phyloP scores from a whole-genome alignment of 140 eudicot genomes.

The Erigeron philadelphicus region DNA sequence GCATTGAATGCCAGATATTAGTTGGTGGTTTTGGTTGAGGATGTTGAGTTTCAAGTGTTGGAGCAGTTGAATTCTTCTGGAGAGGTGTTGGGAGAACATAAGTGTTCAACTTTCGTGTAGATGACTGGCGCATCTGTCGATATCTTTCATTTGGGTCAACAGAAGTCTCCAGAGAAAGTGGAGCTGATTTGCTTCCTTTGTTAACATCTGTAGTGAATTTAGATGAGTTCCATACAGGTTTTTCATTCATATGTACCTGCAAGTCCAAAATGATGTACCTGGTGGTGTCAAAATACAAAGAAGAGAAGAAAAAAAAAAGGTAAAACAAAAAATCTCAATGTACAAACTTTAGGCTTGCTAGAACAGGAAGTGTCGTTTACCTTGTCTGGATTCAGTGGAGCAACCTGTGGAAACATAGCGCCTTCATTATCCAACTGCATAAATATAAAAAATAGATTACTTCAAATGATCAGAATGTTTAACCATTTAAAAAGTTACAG shows the following conservation, averaged over 20 bases:
- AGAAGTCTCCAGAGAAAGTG: conserved; percentile 52
- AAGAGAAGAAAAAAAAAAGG: conserved; percentile 8
- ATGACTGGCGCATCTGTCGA: conserved; percentile 49
- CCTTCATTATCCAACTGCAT: conserved; percentile 50
- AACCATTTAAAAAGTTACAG: not conserved
- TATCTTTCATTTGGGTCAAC: conserved; percentile 48
- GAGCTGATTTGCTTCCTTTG: conserved; percentile 73
- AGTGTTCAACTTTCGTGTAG: conserved; percentile 50
- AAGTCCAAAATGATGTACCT: conserved; percentile 9
- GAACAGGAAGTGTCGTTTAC: conserved; percentile 24
- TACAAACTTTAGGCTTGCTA: not conserved
- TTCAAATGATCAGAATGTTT: not conserved
- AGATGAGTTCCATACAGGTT: conserved; percentile 35
- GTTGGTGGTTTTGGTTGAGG: conserved; percentile 30
- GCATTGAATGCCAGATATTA: conserved; percentile 34
- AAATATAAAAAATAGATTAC: conserved; percentile 1
- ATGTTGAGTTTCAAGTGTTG: conserved; percentile 30
- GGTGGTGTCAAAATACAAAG: conserved; percentile 10
- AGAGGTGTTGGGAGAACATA: conserved; percentile 80
- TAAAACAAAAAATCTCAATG: conserved; percentile 6
- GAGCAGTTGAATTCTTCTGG: conserved; percentile 43
- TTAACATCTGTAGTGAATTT: conserved; percentile 29
- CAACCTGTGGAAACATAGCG: conserved; percentile 37
- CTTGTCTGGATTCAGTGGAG: conserved; percentile 32
- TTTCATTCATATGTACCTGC: conserved; percentile 41